These are phyloP conservation scores for Saitozyma sp. DNA, from an alignment of 768 basidiomycete species.

Conservation along the genomic window DNA sequence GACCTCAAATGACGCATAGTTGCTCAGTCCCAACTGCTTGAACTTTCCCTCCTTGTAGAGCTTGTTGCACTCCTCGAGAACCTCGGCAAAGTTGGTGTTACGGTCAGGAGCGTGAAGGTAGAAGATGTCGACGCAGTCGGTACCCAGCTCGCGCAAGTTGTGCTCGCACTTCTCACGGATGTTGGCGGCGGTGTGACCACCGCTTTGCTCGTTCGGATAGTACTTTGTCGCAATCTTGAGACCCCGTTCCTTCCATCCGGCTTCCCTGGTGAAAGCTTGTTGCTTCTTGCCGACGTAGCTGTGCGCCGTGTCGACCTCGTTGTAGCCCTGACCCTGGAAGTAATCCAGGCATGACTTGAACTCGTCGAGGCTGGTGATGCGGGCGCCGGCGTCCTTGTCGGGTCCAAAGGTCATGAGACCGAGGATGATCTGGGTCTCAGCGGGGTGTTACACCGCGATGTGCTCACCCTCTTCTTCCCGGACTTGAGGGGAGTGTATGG, in stretches of 20 bases:
- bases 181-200: conserved; percentile 37
- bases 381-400: conserved; percentile 32
- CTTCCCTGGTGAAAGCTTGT: conserved; percentile 32
- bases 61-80: conserved; percentile 58
- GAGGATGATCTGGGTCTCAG: conserved; percentile 13
- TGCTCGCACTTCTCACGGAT: conserved; percentile 52
- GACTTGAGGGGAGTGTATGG: conserved; percentile 14
- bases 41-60: conserved; percentile 62
- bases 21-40: conserved; percentile 57
- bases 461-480: conserved; percentile 18
- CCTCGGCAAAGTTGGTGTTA: conserved; percentile 58
- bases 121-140: conserved; percentile 58
- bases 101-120: conserved; percentile 58
- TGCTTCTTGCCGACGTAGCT: conserved; percentile 49
- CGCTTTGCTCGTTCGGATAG: conserved; percentile 54
- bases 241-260: conserved; percentile 58
- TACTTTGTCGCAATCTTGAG: conserved; percentile 65
- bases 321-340: conserved; percentile 62
- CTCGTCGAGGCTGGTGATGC: conserved; percentile 40
- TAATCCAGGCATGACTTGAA: conserved; percentile 60
- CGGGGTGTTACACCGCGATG: not conserved
- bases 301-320: conserved; percentile 56
- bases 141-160: conserved; percentile 57
- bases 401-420: conserved; percentile 38
- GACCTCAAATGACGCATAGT: conserved; percentile 56